Base-by-base conservation (phyloP, 2,329 filamentous ascomycete genomes). In the Fusarium albosuccineum region DNA sequence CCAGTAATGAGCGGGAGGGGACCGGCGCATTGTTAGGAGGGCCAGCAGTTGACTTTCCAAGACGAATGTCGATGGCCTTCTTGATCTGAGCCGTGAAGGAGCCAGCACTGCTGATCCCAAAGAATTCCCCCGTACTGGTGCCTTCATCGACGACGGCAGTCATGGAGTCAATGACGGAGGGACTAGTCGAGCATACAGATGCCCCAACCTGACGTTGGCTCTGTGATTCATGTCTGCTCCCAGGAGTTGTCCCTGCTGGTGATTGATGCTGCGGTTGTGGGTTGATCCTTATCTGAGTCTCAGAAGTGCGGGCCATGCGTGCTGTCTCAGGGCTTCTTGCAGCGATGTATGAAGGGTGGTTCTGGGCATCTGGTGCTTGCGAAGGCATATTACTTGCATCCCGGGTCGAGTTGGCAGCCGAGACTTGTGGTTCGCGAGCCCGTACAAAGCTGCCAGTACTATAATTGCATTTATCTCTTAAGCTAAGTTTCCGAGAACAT, bases 1-100 rank as follows among this genome's bases (percentile, higher is more conserved):
- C 34, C 5, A 45, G 11, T 9, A 41, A 37, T 2, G 60, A 56
- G 1, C 52, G 54, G 1, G 49, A 50, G 1, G 40, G 14, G 0
- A 29, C 33, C 1, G 36, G 27, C 1, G 6, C 13, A 27, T 40
- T 50, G 6, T 62, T 29, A 4, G 51, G 27, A 11, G 65, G 44
- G 50, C 50, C 17, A 16, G 37, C 16, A 3, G 44, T 7, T 4
- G 64, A 36, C 5, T 63, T 71, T 5, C 74, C 73, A 0, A 77
- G 40, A 4, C 73, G 67, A 4, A 66, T 67, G 6, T 82, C 80
- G 2, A 83, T 80, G 0, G 81, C 81, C 1, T 75, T 78, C 52
- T 80, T 82, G 39, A 84, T 82, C 55, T 83, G 81, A 2, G 77
- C 77, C 29, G 82, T 83, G 48, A 84, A 84, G 3, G 81, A 81